Percentiles rank a stretch among this genome's conserved stretches.
Conservation (phyloP, 2,329 filamentous ascomycete species). For the Microsporum audouinii region DNA sequence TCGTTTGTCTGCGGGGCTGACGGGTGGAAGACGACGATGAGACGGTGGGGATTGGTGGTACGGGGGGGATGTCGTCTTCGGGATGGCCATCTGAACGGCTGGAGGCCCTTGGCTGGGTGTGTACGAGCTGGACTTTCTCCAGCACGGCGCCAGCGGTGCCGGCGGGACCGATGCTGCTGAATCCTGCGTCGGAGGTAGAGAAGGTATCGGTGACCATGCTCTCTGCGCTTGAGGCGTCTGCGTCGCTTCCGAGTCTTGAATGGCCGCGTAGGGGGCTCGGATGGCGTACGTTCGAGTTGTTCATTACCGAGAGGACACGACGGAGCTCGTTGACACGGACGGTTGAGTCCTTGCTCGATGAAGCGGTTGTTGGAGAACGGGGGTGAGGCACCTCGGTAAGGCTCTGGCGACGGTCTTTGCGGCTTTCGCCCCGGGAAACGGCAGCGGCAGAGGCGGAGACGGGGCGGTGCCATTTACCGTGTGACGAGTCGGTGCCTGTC, state of each 20-base stretch:
- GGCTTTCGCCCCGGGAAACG: conserved; percentile 15
- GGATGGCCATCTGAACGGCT: background rate
- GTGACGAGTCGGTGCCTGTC: conserved; percentile 16
- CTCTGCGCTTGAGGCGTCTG: conserved; percentile 30
- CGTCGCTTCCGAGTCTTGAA: conserved; percentile 24
- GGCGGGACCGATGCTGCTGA: conserved; percentile 14
- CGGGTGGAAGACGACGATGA: background rate
- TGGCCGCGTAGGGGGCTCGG: conserved; percentile 35
- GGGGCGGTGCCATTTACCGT: conserved; percentile 12
- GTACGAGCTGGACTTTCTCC: background rate
- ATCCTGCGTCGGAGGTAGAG: conserved; percentile 25
- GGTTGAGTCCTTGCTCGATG: conserved; percentile 35
- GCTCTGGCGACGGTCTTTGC: conserved; percentile 27
- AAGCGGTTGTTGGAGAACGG: conserved; percentile 22
- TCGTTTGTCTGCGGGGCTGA: background rate
- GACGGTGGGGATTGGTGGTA: conserved; percentile 33
- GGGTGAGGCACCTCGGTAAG: conserved; percentile 27
- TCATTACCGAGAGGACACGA: conserved; percentile 35
- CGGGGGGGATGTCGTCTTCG: conserved; percentile 32
- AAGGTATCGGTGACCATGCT: conserved; percentile 35
- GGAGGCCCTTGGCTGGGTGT: background rate
- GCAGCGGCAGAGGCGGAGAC: conserved; percentile 11
- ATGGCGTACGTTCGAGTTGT: conserved; percentile 23
- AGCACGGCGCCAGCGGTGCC: background rate
- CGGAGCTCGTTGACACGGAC: conserved; percentile 40